Evolutionary conservation across 2,329 filamentous ascomycete genomes (phyloP).

Genomic region (Aspergillus sp.): DNA sequence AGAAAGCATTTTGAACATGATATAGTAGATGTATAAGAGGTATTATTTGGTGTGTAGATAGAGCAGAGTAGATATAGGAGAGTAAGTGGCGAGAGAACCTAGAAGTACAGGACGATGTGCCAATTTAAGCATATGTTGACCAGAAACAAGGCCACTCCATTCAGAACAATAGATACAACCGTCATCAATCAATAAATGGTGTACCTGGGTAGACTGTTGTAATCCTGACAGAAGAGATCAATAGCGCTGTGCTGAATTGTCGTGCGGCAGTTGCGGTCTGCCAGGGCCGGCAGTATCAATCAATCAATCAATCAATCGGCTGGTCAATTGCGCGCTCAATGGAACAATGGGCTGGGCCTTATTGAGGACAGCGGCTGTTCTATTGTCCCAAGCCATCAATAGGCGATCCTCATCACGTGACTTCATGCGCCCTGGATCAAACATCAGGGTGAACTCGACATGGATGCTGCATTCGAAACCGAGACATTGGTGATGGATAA

Average conservation of each 20-base stretch:
- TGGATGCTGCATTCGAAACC: background rate
- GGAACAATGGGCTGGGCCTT: background rate
- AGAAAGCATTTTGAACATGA: conserved; percentile 26
- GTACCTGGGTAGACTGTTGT: too few relatives aligned
- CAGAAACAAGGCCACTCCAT: background rate
- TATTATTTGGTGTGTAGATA: too few relatives aligned
- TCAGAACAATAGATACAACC: background rate
- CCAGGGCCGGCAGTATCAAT: background rate
- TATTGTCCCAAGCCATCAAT: conserved; percentile 24
- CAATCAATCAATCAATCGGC: background rate
- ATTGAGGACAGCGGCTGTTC: conserved; percentile 4
- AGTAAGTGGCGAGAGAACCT: too few relatives aligned
- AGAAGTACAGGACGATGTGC: background rate
- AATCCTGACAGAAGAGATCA: background rate
- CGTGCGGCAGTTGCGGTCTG: too few relatives aligned
- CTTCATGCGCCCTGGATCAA: background rate
- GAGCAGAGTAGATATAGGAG: too few relatives aligned
- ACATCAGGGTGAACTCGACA: too few relatives aligned
- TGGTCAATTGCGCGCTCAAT: background rate
- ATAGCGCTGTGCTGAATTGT: background rate
- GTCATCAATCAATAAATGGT: conserved; percentile 1
- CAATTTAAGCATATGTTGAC: background rate
- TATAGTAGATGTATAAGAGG: too few relatives aligned
- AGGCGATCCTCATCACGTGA: conserved; percentile 20
- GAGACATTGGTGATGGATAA: background rate